These are phyloP conservation scores for Cryphonectria carpinicola DNA, from an alignment of 2,329 filamentous ascomycete species.

Conservation along the genomic window DNA sequence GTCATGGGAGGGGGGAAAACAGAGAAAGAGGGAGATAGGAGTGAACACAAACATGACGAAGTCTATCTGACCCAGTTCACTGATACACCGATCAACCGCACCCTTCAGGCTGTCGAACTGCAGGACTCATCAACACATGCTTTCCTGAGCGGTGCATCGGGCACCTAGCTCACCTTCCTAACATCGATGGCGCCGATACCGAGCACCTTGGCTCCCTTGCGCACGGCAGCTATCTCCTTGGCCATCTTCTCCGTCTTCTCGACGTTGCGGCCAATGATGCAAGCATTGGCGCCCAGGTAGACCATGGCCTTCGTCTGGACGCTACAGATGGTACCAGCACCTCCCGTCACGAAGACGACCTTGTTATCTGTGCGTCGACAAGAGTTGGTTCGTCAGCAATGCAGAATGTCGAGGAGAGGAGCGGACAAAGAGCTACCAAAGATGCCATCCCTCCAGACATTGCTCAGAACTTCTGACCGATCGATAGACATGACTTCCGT, in stretches of 20 bases:
- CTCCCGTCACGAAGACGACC: conserved; percentile 93
- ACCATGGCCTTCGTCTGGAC: conserved; percentile 92
- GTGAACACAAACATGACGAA: conserved; percentile 76
- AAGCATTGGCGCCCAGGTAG: conserved; percentile 87
- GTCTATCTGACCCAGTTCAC: conserved; percentile 86
- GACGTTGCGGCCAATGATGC: conserved; percentile 87
- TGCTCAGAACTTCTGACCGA: conserved; percentile 73
- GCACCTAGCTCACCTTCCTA: conserved; percentile 58
- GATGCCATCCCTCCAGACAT: conserved; percentile 84
- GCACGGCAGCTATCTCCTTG: conserved; percentile 77
- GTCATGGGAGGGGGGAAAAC: background rate
- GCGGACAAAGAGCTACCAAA: conserved; percentile 63
- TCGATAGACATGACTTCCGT: conserved; percentile 29
- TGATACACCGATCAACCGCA: conserved; percentile 78
- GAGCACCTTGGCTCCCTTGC: conserved; percentile 80
- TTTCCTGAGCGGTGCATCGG: background rate
- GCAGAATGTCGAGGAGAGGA: background rate
- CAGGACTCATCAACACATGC: conserved; percentile 11
- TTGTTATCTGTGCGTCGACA: conserved; percentile 65
- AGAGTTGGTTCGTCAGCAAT: background rate
- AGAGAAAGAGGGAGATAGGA: too few species aligned
- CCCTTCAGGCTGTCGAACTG: conserved; percentile 67
- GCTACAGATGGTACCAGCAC: conserved; percentile 90
- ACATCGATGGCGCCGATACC: conserved; percentile 84
- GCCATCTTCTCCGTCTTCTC: conserved; percentile 85